phyloP scores from a whole-genome alignment of 805 yeast genomes.

The Candida andamanensis region DNA sequence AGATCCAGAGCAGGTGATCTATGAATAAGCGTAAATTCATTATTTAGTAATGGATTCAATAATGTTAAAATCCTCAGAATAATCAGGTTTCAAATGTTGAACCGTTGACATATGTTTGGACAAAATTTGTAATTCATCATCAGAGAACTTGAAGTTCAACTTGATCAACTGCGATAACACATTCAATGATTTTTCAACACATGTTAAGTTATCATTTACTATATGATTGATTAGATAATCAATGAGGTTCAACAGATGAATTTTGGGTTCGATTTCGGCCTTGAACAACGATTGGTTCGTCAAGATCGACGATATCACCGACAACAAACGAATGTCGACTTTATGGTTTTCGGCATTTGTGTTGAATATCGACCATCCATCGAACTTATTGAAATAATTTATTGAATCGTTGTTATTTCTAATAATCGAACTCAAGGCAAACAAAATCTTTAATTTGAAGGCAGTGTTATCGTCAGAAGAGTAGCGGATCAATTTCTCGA shows the following conservation, averaged over 20 bases:
- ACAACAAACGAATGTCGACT: conserved; percentile 48
- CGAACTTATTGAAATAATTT: conserved; percentile 44
- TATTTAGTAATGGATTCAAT: conserved; percentile 40
- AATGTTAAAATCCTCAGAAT: conserved; percentile 48
- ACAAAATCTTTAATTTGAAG: conserved; percentile 55
- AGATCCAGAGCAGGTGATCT: conserved; percentile 44
- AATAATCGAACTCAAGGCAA: conserved; percentile 69
- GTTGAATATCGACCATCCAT: conserved; percentile 55
- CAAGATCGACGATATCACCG: conserved; percentile 54
- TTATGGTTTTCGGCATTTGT: conserved; percentile 26
- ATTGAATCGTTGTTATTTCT: conserved; percentile 63
- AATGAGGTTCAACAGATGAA: conserved; percentile 33
- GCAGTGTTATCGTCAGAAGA: conserved; percentile 23
- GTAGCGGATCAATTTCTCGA: conserved; percentile 41
- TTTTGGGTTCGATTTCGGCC: conserved; percentile 31
- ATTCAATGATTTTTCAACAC: conserved; percentile 54
- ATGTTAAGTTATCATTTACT: conserved; percentile 37
- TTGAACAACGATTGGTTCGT: conserved; percentile 41
- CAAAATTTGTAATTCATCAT: conserved; percentile 36
- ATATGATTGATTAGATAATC: conserved; percentile 28
- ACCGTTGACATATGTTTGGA: conserved; percentile 29
- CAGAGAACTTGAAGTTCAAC: conserved; percentile 39
- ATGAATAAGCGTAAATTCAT: conserved; percentile 1
- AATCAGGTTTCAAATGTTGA: conserved; percentile 40
- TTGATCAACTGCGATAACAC: conserved; percentile 44